Evolutionary conservation across 192 early-diverging fungal species (phyloP), one percentile per base, ranked within the genome.

Genomic region (Backusella luteola): DNA sequence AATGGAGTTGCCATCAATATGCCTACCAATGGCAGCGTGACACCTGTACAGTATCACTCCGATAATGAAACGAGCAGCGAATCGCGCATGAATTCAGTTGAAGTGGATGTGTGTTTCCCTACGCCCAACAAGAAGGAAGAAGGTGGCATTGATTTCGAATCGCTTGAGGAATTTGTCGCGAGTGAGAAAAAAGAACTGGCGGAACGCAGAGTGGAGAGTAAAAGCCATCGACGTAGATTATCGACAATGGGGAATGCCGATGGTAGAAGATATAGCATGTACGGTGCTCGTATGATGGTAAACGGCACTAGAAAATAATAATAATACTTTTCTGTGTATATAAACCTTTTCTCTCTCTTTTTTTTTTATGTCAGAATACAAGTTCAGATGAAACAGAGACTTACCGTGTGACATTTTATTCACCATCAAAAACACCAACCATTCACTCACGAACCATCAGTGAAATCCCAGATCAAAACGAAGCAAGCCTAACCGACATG

Each of bases 21-120:
- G 35, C 19, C 11, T 11, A 38, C 19, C 34, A 23, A 69, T 11
- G 35, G 21, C 23, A 63, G 56, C 26, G 29, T 19, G 1, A 46
- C 70, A 15, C 41, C 39, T 71, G 17, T 4, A 19, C 21, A 44
- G 3, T 49, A 49, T 44, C 21, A 71, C 49, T 44, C 44, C 21
- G 70, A 71, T 19, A 71, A 46, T 1, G 70, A 71, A 17, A 46
- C 70, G 11, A 46, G 39, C 1, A 46, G 39, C 4, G 42, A 71
- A 14, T 71, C 70, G 1, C 44, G 42, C 15, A 49, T 71, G 44
- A 44, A 44, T 32, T 70, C 74, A n/a, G 46, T 75, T 0, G 53
- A 81, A 68, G 76, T 69, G 14, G 80, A 81, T 68, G 74, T 81
- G 6, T 81, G 80, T 34, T 75, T 78, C 35, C 76, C 80, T 44